Percentiles rank a stretch among this genome's conserved stretches.
These are phyloP conservation scores for Senna tora DNA, from an alignment of 306 rosid species.

Conservation along the genomic window DNA sequence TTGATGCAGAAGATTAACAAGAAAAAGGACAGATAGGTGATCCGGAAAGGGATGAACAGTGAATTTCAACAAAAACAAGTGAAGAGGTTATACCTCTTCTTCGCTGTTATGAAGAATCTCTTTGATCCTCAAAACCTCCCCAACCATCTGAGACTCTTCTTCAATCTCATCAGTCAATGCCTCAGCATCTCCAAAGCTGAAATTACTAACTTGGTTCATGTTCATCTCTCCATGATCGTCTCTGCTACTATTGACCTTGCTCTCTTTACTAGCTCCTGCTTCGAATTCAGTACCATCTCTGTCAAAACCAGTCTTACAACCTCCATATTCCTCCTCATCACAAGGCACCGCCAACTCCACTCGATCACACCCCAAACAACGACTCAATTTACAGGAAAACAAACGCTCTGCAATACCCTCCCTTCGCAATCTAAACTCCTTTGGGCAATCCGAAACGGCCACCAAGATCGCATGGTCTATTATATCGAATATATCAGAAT, in stretches of 20 bases:
- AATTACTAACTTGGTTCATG: constrained; percentile 56
- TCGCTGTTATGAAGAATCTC: constrained; percentile 48
- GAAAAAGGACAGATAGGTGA: neutral
- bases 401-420: constrained; percentile 80
- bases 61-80: neutral
- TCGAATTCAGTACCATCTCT: constrained; percentile 52
- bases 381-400: constrained; percentile 55
- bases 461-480: constrained; percentile 89
- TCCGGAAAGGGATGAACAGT: neutral
- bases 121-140: constrained; percentile 80
- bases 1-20: constrained; percentile 3
- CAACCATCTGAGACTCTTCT: constrained; percentile 59
- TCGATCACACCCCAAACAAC: constrained; percentile 74
- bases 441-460: constrained; percentile 86
- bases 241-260: constrained; percentile 63
- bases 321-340: constrained; percentile 36
- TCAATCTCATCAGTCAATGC: constrained; percentile 94
- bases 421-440: constrained; percentile 70
- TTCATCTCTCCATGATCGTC: constrained; percentile 56
- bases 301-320: constrained; percentile 48
- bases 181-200: constrained; percentile 80
- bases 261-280: constrained; percentile 83
- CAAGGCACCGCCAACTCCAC: constrained; percentile 57
- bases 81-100: constrained; percentile 55
- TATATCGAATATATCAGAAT: constrained; percentile 72